Evolutionary conservation across 176 grass and related monocot species (phyloP).

Genomic region (Avena atlantica): DNA sequence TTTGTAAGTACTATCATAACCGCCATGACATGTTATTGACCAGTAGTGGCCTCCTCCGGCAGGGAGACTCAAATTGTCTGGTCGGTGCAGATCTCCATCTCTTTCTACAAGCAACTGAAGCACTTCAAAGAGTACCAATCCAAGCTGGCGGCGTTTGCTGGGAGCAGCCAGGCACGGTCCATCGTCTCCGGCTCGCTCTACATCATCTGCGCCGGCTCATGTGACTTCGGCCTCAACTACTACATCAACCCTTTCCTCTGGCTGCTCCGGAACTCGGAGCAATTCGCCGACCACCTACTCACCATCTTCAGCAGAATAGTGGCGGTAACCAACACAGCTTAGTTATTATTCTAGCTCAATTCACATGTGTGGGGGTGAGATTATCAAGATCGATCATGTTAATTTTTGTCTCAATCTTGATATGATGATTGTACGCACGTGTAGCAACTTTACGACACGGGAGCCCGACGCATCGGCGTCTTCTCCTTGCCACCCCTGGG

Average conservation of each 20-base stretch:
- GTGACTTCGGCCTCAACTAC: constrained; percentile 85
- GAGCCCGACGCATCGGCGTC: constrained; percentile 77
- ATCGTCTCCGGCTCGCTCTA: constrained; percentile 74
- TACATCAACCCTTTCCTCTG: constrained; percentile 84
- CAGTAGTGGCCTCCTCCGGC: no score
- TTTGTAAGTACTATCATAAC: neutral
- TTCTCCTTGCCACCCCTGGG: constrained; percentile 80
- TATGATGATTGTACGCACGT: no score
- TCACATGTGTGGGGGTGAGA: no score
- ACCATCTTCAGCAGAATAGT: constrained; percentile 57
- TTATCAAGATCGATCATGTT: no score
- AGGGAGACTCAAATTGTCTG: neutral
- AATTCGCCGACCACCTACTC: constrained; percentile 68
- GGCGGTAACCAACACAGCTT: no score
- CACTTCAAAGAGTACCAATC: constrained; percentile 78
- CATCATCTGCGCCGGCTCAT: constrained; percentile 64
- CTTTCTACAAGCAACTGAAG: constrained; percentile 69
- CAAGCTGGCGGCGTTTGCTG: constrained; percentile 55
- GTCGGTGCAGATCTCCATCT: constrained; percentile 57
- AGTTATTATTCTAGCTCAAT: no score
- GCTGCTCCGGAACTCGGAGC: constrained; percentile 59
- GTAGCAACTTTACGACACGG: constrained; percentile 69
- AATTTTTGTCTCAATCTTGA: neutral
- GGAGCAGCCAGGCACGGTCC: constrained; percentile 37
- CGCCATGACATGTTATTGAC: no score